A percentile compares a stretch with the other conserved stretches of the same genome.
These are phyloP conservation scores for Populus tomentosa DNA, from an alignment of 441 rosid species.

Conservation along the genomic window DNA sequence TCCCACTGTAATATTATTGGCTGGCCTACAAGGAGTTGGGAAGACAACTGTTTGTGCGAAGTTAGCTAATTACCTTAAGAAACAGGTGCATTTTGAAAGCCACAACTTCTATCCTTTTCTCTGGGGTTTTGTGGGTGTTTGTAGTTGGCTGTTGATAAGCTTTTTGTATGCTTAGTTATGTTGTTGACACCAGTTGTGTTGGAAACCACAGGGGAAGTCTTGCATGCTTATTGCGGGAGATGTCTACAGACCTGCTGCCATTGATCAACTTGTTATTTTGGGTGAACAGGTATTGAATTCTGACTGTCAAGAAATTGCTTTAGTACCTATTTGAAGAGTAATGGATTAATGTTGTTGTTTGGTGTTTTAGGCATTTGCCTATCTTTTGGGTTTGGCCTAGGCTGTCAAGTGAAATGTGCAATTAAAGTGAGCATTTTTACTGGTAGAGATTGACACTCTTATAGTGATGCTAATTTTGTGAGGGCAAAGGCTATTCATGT, in stretches of 20 bases:
- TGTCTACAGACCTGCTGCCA: conserved; percentile 98
- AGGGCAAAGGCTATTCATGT: not conserved
- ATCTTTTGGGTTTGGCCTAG: not conserved
- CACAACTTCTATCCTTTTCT: not conserved
- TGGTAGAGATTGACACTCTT: not conserved
- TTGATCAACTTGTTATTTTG: conserved; percentile 94
- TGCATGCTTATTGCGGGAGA: conserved; percentile 98
- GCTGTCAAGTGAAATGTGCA: not conserved
- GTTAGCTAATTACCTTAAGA: conserved; percentile 91
- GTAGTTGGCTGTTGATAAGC: not conserved
- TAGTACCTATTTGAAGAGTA: conserved; percentile 1
- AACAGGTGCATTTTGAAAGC: conserved; percentile 51
- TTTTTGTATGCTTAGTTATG: conserved; percentile 2
- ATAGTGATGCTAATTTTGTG: not conserved
- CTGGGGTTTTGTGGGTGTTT: not conserved
- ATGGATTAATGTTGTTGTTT: not conserved
- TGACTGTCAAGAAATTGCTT: conserved; percentile 13
- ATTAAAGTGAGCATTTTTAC: not conserved
- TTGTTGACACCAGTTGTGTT: conserved; percentile 3
- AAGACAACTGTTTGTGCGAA: conserved; percentile 97
- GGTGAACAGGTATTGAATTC: conserved; percentile 74
- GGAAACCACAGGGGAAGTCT: conserved; percentile 64
- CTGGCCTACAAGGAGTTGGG: conserved; percentile 98
- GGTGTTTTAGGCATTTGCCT: not conserved
- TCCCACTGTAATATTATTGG: conserved; percentile 85